phyloP scores from a whole-genome alignment of 805 yeast species.

The Yarrowia deformans region DNA sequence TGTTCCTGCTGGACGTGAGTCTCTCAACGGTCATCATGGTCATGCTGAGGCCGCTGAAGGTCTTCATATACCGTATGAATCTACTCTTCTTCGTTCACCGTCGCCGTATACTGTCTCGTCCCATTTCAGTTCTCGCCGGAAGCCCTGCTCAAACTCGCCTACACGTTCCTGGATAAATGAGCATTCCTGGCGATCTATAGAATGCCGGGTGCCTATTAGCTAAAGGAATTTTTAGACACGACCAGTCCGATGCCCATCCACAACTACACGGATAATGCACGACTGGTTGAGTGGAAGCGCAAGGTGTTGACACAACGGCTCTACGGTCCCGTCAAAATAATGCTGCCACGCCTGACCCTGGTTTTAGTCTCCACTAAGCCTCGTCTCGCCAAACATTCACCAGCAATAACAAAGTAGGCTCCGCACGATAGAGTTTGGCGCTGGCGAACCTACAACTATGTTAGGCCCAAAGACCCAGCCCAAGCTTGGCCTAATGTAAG shows the following conservation, averaged over 20 bases:
- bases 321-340: background rate
- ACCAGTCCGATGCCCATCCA: background rate
- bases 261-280: background rate
- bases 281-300: background rate
- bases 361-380: background rate
- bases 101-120: background rate
- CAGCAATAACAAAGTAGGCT: conserved; percentile 27
- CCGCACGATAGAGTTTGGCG: conserved; percentile 18
- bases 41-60: too few species aligned
- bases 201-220: background rate
- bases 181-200: background rate
- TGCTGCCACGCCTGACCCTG: conserved; percentile 9
- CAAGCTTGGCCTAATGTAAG: conserved; percentile 13
- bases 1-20: too few species aligned
- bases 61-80: too few species aligned
- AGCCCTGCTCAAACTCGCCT: background rate
- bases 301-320: too few species aligned
- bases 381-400: conserved; percentile 24
- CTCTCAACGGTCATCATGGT: too few species aligned
- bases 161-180: too few species aligned
- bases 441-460: conserved; percentile 10
- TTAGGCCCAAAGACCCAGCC: conserved; percentile 21
- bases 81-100: too few species aligned
- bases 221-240: background rate
- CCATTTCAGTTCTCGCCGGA: too few species aligned